Evolutionary conservation across 2,329 filamentous ascomycete species (phyloP).

Genomic region (Pyrenophora graminea): DNA sequence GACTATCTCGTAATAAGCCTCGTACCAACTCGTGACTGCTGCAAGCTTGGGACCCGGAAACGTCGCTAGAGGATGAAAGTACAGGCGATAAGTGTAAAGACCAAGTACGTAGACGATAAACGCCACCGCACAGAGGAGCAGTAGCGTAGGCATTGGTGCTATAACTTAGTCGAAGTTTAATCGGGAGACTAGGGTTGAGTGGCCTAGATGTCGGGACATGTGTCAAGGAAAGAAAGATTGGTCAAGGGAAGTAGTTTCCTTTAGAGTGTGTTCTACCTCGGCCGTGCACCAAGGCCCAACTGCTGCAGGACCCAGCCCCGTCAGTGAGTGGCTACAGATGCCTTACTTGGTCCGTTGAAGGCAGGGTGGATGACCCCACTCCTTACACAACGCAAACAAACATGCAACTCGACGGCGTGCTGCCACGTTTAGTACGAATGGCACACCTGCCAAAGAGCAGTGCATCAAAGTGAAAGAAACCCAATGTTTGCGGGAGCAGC

Average conservation of each 20-base stretch:
- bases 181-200: background rate
- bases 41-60: slow-evolving; percentile 51
- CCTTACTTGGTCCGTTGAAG: background rate
- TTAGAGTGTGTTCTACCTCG: background rate
- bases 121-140: slow-evolving; percentile 14
- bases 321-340: background rate
- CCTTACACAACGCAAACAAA: background rate
- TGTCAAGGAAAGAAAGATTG: background rate
- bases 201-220: slow-evolving; percentile 13
- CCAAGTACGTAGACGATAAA: slow-evolving; percentile 23
- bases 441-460: background rate
- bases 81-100: slow-evolving; percentile 46
- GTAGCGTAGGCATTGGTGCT: slow-evolving; percentile 10
- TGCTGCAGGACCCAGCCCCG: background rate
- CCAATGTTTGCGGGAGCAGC: no score
- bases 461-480: no score
- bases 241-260: background rate
- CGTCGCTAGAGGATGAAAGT: slow-evolving; percentile 51
- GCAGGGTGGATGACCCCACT: background rate
- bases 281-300: no score
- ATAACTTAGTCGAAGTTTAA: background rate
- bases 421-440: background rate
- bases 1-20: slow-evolving; percentile 43
- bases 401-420: background rate
- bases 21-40: slow-evolving; percentile 40